A percentile compares a stretch with the other conserved stretches of the same genome.
Evolutionary conservation across 2,329 filamentous ascomycete genomes (phyloP).

Genomic region (Septoria linicola): DNA sequence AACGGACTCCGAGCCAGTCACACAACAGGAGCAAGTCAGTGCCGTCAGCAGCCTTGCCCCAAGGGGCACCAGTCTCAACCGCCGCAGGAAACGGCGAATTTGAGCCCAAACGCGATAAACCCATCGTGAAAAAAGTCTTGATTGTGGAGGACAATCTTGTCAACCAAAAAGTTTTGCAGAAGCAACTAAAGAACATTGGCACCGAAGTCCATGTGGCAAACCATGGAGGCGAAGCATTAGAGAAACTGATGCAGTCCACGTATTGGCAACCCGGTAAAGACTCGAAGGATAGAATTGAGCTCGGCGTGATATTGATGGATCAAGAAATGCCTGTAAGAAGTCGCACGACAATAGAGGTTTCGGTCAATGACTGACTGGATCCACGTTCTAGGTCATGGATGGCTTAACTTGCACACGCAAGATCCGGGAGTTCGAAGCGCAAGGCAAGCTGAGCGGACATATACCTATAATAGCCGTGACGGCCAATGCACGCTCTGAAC

Average conservation of each 20-base stretch:
- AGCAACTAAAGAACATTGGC: slow-evolving; percentile 51
- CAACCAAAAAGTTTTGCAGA: slow-evolving; percentile 47
- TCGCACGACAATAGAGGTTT: background rate
- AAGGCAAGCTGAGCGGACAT: slow-evolving; percentile 61
- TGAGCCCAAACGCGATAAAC: slow-evolving; percentile 1
- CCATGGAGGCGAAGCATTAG: slow-evolving; percentile 51
- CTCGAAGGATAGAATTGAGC: slow-evolving; percentile 25
- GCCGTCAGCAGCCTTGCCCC: slow-evolving; percentile 11
- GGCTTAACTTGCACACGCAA: slow-evolving; percentile 69
- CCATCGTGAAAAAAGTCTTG: slow-evolving; percentile 31
- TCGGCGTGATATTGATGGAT: slow-evolving; percentile 69
- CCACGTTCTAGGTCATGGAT: slow-evolving; percentile 43
- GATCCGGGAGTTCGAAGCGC: slow-evolving; percentile 66
- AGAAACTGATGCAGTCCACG: slow-evolving; percentile 44
- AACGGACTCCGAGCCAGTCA: slow-evolving; percentile 9
- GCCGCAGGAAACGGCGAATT: slow-evolving; percentile 5
- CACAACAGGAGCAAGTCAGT: slow-evolving; percentile 21
- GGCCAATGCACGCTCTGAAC: slow-evolving; percentile 73
- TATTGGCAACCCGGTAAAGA: slow-evolving; percentile 41
- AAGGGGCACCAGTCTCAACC: slow-evolving; percentile 5
- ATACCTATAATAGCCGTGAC: slow-evolving; percentile 83
- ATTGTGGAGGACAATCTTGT: slow-evolving; percentile 50
- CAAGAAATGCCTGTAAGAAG: slow-evolving; percentile 78
- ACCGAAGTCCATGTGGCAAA: slow-evolving; percentile 50
- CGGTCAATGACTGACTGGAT: slow-evolving; percentile 7